phyloP scores from a whole-genome alignment of 495 filamentous ascomycete genomes.

The Annulohypoxylon nitens region DNA sequence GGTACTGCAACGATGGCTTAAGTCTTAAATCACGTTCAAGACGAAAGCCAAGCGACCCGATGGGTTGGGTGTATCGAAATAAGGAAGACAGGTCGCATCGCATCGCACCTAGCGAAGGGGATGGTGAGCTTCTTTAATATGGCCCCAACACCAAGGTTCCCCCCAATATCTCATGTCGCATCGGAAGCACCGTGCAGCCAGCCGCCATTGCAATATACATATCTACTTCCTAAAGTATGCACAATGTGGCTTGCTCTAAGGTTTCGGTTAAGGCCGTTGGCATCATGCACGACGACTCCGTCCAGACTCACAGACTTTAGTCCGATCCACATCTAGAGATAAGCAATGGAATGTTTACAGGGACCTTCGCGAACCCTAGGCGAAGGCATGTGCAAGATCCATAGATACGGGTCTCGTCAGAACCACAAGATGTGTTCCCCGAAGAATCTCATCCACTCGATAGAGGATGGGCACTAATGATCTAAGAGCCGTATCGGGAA shows the following conservation, averaged over 20 bases:
- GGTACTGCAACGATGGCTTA: not conserved
- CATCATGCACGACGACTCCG: not conserved
- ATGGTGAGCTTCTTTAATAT: slow-evolving; percentile 30
- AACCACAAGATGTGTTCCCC: slow-evolving; percentile 5
- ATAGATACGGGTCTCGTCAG: slow-evolving; percentile 28
- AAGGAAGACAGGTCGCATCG: slow-evolving; percentile 2
- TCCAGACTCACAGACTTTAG: not conserved
- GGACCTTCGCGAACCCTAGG: slow-evolving; percentile 18
- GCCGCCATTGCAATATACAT: slow-evolving; percentile 16
- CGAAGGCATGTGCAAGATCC: slow-evolving; percentile 27
- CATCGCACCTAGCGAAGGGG: slow-evolving; percentile 4
- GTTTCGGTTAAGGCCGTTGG: slow-evolving; percentile 10
- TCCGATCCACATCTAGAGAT: slow-evolving; percentile 30
- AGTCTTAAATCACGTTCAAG: slow-evolving; percentile 31
- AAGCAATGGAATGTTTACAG: slow-evolving; percentile 32
- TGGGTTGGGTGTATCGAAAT: slow-evolving; percentile 18
- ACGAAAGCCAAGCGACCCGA: slow-evolving; percentile 30
- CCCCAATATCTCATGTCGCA: slow-evolving; percentile 28
- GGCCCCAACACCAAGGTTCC: slow-evolving; percentile 3
- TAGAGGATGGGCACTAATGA: slow-evolving; percentile 10
- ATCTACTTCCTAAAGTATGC: not conserved
- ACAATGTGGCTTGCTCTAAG: not conserved
- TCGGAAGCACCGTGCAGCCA: slow-evolving; percentile 29
- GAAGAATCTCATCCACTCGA: slow-evolving; percentile 23
- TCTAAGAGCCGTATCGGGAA: slow-evolving; percentile 36